Base-by-base conservation (phyloP, 2,329 filamentous ascomycete genomes). In the Aureobasidium sp. region DNA sequence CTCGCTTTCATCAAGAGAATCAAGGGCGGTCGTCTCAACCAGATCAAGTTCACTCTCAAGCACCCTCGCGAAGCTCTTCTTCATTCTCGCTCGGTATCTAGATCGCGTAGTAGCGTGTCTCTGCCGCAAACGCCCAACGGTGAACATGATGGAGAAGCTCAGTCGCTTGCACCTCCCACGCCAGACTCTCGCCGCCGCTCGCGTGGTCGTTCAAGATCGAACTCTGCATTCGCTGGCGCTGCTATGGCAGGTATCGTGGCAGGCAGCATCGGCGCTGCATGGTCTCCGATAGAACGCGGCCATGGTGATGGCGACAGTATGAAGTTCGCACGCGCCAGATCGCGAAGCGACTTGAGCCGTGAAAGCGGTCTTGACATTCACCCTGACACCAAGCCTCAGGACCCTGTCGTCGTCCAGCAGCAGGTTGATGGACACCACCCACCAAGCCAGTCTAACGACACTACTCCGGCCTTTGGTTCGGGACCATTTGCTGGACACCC, bases 231-330 rank as follows among this genome's bases (percentile, higher is more conserved):
- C 11, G 88, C 88, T 1, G 86, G 88, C 1, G 85, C 86, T 8
- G 88, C 91, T 64, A 91, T 91, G 89, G 87, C 89, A n/a, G 89
- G 89, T 64, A 87, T 92, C 62, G 84, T 92, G 54, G 89, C 88
- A 9, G 89, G 88, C 47, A 87, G 86, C 68, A 83, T 92, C 37
- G 87, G 71, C 21, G 87, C 71, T 11, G 73, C 86, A 34, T 92
- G 88, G 88, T 89, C 87, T 51, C 89, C 89, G 1, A 82, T 85
- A 60, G 85, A 86, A 63, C 76, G 82, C 34, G 68, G 68, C 41
- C 69, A 74, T 39, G 73, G 77, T 58, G 74, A 76, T 32, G 63
- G 49, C 48, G 74, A 75, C 60, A 76, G 75, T 7, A 63, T 76
- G 47, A 74, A 71, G 42, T 77, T 69, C 42, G 58, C 66, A 8